Conservation (phyloP, 257 asterid species). For the Penstemon eatonii region DNA sequence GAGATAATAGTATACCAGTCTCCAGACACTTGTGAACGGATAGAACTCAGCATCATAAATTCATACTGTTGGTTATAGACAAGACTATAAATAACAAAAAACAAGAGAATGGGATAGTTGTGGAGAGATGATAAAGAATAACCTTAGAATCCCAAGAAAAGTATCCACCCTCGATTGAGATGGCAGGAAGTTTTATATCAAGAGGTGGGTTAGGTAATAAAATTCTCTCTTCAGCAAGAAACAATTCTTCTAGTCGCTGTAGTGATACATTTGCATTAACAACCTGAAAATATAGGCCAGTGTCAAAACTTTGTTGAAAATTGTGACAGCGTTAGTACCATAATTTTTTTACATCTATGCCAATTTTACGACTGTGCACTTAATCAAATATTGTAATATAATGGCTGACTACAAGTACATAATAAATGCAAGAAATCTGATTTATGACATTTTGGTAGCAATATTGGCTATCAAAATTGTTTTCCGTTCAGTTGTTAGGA, state of each 20-base stretch:
- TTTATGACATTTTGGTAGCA: conserved; percentile 1
- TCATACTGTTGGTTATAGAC: conserved; percentile 5
- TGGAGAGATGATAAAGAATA: conserved; percentile 14
- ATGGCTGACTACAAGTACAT: conserved; percentile 10
- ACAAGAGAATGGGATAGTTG: not conserved
- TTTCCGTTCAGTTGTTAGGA: conserved; percentile 2
- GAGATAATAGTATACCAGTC: conserved; percentile 15
- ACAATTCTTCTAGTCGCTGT: conserved; percentile 78
- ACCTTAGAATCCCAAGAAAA: conserved; percentile 93
- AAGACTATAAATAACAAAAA: not conserved
- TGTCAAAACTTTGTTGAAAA: conserved; percentile 20
- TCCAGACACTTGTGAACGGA: not conserved
- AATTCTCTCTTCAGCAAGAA: conserved; percentile 78
- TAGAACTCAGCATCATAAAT: conserved; percentile 8
- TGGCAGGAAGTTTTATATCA: conserved; percentile 65
- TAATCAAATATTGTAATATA: too few species aligned
- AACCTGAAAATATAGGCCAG: conserved; percentile 49
- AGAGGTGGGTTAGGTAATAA: conserved; percentile 79
- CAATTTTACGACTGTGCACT: too few species aligned
- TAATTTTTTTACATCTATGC: too few species aligned
- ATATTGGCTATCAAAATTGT: not conserved
- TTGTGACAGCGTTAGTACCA: not conserved
- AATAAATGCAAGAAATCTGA: not conserved
- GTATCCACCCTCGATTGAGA: conserved; percentile 65
- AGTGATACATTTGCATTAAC: conserved; percentile 86